Base-by-base conservation (phyloP, 148 eudicot genomes). In the Gaultheria prostrata region DNA sequence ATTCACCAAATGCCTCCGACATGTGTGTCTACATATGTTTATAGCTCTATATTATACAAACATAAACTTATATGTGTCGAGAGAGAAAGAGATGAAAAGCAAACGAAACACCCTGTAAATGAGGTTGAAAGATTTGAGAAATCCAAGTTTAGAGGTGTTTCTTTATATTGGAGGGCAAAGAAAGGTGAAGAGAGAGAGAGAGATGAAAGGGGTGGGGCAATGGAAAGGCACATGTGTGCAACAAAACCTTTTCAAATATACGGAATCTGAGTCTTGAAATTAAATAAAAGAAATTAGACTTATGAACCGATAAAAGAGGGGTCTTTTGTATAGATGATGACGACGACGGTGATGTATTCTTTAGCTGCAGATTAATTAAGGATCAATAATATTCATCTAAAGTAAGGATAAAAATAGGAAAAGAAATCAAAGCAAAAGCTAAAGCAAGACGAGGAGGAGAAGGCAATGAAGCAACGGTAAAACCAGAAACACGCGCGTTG, bases 141-240 rank as follows among this genome's bases (percentile, higher is more conserved):
- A 51, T 77, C 80, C 65, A 53, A 77, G 80, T 28, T 77, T 28
- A 30, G n/a, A 51, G 79, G 21, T 76, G 35, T 28, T 77, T 49
- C 10, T 28, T 2, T 53, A 30, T 53, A 21, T 30, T 30, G 80
- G 48, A 53, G 59, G 13, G 13, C 26, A 32, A 32, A 18, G 80
- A 20, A 54, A 53, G 80, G 65, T 18, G 46, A 18, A 28, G 63
- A 53, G 57, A 4, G 53, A 43, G 78, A 21, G 43, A 8, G 24
- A 39, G 77, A 77, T 57, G 78, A n/a, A 26, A 3, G 30, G 1
- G 70, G 70, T 72, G 49, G 57, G 73, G 28, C 39, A 24, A 67
- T 46, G 49, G 49, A 61, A 80, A 53, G 77, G 86, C 89, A 84
- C 85, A 87, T 87, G 89, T 61, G 85, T 32, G 85, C 83, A 82